A percentile compares a stretch with the other conserved stretches of the same genome.
Evolutionary conservation across 176 grass and related monocot species (phyloP).

Genomic region (Aegilops umbellulata): DNA sequence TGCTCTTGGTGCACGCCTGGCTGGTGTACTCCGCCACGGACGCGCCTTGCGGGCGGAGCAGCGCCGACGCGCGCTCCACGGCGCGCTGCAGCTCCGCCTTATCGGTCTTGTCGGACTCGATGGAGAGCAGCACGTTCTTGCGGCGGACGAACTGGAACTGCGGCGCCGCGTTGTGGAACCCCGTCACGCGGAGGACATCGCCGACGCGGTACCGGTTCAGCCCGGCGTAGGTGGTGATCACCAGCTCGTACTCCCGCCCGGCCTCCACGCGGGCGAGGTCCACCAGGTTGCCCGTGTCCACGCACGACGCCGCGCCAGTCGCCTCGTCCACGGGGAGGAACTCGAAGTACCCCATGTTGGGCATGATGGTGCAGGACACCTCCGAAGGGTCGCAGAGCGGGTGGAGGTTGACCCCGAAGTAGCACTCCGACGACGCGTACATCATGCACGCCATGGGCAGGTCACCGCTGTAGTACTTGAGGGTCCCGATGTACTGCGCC

Average conservation of each 20-base stretch:
- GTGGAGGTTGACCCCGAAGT: no score
- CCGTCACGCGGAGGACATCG: conserved; percentile 80
- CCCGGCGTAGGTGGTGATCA: conserved; percentile 93
- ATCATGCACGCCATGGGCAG: no score
- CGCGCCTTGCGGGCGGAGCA: conserved; percentile 71
- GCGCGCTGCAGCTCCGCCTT: conserved; percentile 92
- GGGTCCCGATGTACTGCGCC: no score
- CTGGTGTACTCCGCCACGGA: conserved; percentile 91
- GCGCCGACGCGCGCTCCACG: conserved; percentile 65
- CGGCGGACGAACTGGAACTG: conserved; percentile 91
- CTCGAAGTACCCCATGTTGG: conserved; percentile 99
- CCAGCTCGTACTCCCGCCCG: conserved; percentile 89
- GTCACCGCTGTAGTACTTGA: no score
- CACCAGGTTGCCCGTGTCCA: conserved; percentile 47
- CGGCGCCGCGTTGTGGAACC: conserved; percentile 83
- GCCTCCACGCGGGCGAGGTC: conserved; percentile 77
- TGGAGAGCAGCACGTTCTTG: conserved; percentile 94
- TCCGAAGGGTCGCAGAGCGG: no score
- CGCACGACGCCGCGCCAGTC: conserved; percentile 2
- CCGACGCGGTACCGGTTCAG: conserved; percentile 93
- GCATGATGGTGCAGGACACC: conserved; percentile 92
- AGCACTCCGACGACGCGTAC: no score
- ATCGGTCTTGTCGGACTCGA: conserved; percentile 96
- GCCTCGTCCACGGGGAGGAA: conserved; percentile 63
- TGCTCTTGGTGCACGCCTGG: conserved; percentile 68